Conservation (phyloP, 83 land plant genomes). For the Thuja plicata region DNA sequence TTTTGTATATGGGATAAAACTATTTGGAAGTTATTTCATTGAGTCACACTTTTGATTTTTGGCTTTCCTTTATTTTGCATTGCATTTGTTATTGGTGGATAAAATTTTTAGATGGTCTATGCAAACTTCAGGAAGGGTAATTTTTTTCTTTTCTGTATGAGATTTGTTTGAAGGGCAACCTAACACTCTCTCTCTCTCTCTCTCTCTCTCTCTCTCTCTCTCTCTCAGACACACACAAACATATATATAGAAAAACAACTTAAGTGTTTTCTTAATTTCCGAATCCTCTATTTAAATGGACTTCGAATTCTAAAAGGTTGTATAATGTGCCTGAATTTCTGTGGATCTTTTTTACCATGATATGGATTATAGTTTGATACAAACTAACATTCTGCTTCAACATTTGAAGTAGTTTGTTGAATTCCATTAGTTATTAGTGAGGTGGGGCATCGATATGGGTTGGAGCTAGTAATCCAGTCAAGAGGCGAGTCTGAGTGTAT, state of each 20-base stretch:
- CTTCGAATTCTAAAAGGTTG: not conserved
- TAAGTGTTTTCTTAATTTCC: not conserved
- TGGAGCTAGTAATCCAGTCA: not conserved
- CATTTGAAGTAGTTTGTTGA: not conserved
- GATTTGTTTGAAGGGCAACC: not conserved
- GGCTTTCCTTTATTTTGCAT: not conserved
- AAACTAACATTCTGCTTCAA: not conserved
- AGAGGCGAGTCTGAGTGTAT: not conserved
- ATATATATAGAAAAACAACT: not conserved
- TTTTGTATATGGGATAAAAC: not conserved
- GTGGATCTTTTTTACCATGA: not conserved
- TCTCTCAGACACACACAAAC: not conserved
- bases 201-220: too few species aligned
- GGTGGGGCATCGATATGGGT: not conserved
- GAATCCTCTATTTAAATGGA: not conserved
- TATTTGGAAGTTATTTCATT: not conserved
- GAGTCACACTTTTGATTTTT: not conserved
- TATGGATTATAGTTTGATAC: not conserved
- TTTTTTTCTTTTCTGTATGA: not conserved
- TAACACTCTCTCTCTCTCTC: not conserved
- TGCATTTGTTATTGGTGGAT: not conserved
- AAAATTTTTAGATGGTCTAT: not conserved
- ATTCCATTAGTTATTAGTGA: not conserved
- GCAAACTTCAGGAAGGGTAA: not conserved
- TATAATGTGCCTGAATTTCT: not conserved